Percentiles rank a stretch among this genome's conserved stretches.
These are phyloP conservation scores for Castanea mollissima DNA, from an alignment of 306 rosid genomes.

Conservation along the genomic window DNA sequence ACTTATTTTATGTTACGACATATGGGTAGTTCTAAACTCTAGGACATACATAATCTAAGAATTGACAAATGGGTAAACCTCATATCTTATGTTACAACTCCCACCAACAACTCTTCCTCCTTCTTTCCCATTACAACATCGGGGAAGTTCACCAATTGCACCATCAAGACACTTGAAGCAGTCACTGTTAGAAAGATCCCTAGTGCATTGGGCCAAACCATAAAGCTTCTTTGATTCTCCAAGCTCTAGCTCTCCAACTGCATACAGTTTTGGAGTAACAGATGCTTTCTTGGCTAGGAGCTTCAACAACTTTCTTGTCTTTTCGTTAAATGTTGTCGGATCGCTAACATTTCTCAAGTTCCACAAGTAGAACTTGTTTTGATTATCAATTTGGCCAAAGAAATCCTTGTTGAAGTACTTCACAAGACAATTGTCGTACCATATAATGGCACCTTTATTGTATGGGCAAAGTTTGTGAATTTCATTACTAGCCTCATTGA, in stretches of 20 bases:
- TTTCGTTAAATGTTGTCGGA: not conserved
- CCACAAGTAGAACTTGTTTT: not conserved
- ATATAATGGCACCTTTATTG: not conserved
- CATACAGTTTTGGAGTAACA: not conserved
- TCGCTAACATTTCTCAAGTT: not conserved
- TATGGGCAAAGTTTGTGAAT: not conserved
- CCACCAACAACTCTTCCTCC: not conserved
- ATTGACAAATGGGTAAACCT: not conserved
- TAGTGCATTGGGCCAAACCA: constrained; percentile 1
- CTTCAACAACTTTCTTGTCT: not conserved
- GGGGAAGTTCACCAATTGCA: not conserved
- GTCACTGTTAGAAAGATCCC: not conserved
- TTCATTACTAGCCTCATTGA: not conserved
- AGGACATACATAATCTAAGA: not conserved
- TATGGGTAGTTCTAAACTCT: too few relatives aligned
- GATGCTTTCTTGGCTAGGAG: not conserved
- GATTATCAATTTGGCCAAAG: not conserved
- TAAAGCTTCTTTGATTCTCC: not conserved
- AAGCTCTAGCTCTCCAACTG: not conserved
- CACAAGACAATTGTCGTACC: not conserved
- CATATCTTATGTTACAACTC: constrained; percentile 1
- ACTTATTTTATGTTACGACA: too few relatives aligned
- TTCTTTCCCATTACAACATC: not conserved
- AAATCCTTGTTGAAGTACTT: not conserved
- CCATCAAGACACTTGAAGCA: not conserved